phyloP scores from a whole-genome alignment of 176 grass and related monocot genomes.

The Triticum aestivum region IWGSC_CS_RefSeq_v2.1 NC_057804.1:175855575-175856074 shows the following conservation, averaged over 20 bases:
- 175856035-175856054: conserved; percentile 32
- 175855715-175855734: neutral
- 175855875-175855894: conserved; percentile 23
- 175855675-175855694: neutral
- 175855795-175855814: conserved; percentile 34
- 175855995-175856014: neutral
- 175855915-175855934: conserved; percentile 27
- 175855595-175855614: neutral
- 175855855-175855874: conserved; percentile 33
- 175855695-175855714: neutral
- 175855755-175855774: conserved; percentile 33
- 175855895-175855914: conserved; percentile 39
- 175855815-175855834: neutral
- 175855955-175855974: conserved; percentile 4
- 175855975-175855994: conserved; percentile 28
- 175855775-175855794: conserved; percentile 3
- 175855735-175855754: conserved; percentile 6
- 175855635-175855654: neutral
- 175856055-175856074: conserved; percentile 47
- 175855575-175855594: neutral
- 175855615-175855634: neutral
- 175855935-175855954: conserved; percentile 20
- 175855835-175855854: conserved; percentile 29
- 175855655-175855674: neutral
- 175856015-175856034: conserved; percentile 20